Evolutionary conservation across 805 yeast genomes (phyloP), one percentile per base, ranked within the genome.

Genomic region (Wickerhamomyces hampshirensis): DNA sequence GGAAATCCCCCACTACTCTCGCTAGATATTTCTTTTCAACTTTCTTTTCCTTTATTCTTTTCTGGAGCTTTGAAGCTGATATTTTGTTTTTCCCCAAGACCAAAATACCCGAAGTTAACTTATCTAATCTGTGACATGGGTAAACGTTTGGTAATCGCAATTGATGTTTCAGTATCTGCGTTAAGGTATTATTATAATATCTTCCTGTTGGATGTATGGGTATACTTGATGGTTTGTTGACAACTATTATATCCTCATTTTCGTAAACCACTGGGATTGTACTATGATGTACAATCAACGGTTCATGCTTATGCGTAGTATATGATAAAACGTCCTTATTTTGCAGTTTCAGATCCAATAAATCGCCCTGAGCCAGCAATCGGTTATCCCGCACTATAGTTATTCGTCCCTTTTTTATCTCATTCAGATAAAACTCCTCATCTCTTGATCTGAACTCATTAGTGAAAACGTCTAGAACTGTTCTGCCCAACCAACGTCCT

Each of bases 121-220:
- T 65, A 56, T 93, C 99, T 17, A 93, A 66, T 39, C 99, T 68
- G 58, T 93, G 89, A 56, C 96, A 88, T 0, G 93, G 54, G 30
- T 44, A 37, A 3, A 42, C 23, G 11, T 41, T 38, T 6, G 16
- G 3, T 1, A 44, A 11, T 1, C 78, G 79, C 36, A 69, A 53
- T 49, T 88, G 91, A 38, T 71, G 75, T 56, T 84, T 81, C 43
- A 93, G 60, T 3, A 86, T 74, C 55, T 79, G 82, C 6, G 94
- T 84, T n/a, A 87, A 72, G 0, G 95, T 77, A 56, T 80, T 75
- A 60, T 77, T 74, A 55, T 88, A 59, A 68, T 80, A 78, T 43
- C 88, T 63, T 0, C 98, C 98, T 0, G 97, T 83, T 3, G 98
- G 98, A 56, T 93, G 98, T 0, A 86, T 95, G 0, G 98, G 97